A percentile compares a stretch with the other conserved stretches of the same genome.
phyloP scores from a whole-genome alignment of 108 stramenopile species.

The Seminavis robusta region DNA sequence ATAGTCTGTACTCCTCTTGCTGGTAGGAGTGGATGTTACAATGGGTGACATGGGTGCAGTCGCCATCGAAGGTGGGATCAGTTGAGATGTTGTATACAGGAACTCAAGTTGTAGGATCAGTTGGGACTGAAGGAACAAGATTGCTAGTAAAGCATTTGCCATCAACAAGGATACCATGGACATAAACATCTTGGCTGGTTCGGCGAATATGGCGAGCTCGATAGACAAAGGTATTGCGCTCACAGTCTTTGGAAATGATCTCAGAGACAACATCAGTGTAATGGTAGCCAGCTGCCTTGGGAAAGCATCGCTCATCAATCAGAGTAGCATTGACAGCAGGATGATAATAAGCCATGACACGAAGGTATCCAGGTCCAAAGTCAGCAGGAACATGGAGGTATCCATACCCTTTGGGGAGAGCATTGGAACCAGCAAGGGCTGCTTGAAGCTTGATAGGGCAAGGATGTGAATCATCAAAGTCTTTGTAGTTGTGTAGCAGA shows the following conservation, averaged over 20 bases:
- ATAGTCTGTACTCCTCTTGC: neutral
- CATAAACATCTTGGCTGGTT: no score
- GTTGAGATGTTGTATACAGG: no score
- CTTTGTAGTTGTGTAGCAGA: conserved; percentile 2
- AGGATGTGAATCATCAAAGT: neutral
- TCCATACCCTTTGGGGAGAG: neutral
- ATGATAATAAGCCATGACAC: neutral
- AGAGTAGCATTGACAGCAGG: no score
- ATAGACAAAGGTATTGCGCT: no score
- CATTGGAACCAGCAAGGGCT: neutral
- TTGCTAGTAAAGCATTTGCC: neutral
- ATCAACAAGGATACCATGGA: conserved; percentile 1
- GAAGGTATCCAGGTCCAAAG: neutral
- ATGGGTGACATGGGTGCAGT: neutral
- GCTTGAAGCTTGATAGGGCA: neutral
- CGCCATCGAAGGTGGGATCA: neutral
- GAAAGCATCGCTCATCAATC: no score
- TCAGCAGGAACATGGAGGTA: conserved; percentile 1
- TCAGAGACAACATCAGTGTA: no score
- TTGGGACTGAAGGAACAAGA: neutral
- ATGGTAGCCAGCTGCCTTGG: no score
- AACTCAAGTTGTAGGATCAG: neutral
- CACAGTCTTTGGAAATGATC: no score
- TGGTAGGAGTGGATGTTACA: neutral
- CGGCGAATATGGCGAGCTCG: no score